These are phyloP conservation scores for Suhomyces kunorum DNA, from an alignment of 1,139 yeast species.

Conservation along the genomic window DNA sequence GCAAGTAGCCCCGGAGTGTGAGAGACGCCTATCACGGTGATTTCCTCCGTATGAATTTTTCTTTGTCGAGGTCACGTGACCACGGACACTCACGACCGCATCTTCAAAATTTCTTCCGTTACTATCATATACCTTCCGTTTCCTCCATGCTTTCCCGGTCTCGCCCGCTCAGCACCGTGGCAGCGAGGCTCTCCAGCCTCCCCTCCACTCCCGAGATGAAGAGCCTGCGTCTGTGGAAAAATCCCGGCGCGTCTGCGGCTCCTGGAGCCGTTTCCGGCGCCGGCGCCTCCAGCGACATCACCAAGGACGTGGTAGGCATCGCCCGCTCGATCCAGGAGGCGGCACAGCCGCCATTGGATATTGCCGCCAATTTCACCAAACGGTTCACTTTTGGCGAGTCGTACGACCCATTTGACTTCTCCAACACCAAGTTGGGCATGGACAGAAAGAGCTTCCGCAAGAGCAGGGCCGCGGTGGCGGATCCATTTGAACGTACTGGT, in stretches of 20 bases:
- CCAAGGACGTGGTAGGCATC: slow-evolving; percentile 30
- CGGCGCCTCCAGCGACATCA: slow-evolving; percentile 24
- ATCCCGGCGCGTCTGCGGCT: no score
- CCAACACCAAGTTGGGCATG: slow-evolving; percentile 53
- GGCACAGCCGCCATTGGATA: slow-evolving; percentile 27
- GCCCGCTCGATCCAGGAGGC: slow-evolving; percentile 33
- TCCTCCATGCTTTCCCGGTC: slow-evolving; percentile 4
- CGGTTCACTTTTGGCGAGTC: slow-evolving; percentile 46
- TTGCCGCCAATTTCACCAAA: slow-evolving; percentile 38
- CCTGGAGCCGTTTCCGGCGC: slow-evolving; percentile 12
- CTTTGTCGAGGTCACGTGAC: slow-evolving; percentile 14
- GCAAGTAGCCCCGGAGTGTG: slow-evolving; percentile 4
- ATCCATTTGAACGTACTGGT: slow-evolving; percentile 55
- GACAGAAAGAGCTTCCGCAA: slow-evolving; percentile 28
- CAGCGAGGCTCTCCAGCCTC: slow-evolving; percentile 14
- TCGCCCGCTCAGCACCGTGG: slow-evolving; percentile 9
- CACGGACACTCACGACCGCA: slow-evolving; percentile 4
- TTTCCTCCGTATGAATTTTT: slow-evolving; percentile 11
- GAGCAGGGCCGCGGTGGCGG: slow-evolving; percentile 21
- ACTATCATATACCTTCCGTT: not conserved
- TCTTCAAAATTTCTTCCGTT: slow-evolving; percentile 2
- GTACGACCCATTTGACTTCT: slow-evolving; percentile 77
- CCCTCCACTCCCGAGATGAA: slow-evolving; percentile 41
- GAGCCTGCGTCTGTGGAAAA: slow-evolving; percentile 30
- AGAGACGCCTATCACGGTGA: slow-evolving; percentile 6